A percentile compares a stretch with the other conserved stretches of the same genome.
phyloP scores from a whole-genome alignment of 139 green algal species.

The Microglena sp. region DNA sequence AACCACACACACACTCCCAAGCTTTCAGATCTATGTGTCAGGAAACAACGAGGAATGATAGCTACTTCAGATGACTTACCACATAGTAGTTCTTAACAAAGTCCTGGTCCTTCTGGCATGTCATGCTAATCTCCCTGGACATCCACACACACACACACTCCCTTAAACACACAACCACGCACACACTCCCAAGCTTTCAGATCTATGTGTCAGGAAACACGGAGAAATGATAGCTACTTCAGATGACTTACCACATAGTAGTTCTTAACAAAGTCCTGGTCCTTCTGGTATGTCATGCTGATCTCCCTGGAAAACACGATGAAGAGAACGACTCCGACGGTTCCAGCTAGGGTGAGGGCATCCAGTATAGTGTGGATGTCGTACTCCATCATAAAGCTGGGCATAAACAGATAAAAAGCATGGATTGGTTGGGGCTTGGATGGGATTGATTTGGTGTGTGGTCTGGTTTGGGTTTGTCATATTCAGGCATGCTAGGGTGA shows the following conservation, averaged over 20 bases:
- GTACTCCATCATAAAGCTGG: conserved; percentile 98
- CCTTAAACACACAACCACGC: too few species aligned
- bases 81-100: too few species aligned
- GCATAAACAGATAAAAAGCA: conserved; percentile 5
- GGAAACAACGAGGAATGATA: too few species aligned
- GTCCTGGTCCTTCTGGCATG: conserved; percentile 79
- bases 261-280: conserved; percentile 65
- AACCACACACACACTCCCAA: too few species aligned
- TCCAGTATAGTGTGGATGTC: conserved; percentile 98
- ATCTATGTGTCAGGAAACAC: too few species aligned
- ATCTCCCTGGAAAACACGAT: conserved; percentile 53
- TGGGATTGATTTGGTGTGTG: neutral
- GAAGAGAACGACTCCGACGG: conserved; percentile 74
- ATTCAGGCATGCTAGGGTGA: conserved; percentile 34
- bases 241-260: too few species aligned
- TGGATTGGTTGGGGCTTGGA: neutral
- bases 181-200: too few species aligned
- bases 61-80: too few species aligned
- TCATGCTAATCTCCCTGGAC: conserved; percentile 45
- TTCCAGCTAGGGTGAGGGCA: conserved; percentile 74
- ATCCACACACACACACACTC: too few species aligned
- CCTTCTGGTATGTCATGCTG: conserved; percentile 76
- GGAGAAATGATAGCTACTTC: too few species aligned
- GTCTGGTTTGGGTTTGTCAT: neutral
- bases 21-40: too few species aligned